These are phyloP conservation scores for Triangularia verruculosa DNA, from an alignment of 2,329 filamentous ascomycete genomes.

Conservation along the genomic window DNA sequence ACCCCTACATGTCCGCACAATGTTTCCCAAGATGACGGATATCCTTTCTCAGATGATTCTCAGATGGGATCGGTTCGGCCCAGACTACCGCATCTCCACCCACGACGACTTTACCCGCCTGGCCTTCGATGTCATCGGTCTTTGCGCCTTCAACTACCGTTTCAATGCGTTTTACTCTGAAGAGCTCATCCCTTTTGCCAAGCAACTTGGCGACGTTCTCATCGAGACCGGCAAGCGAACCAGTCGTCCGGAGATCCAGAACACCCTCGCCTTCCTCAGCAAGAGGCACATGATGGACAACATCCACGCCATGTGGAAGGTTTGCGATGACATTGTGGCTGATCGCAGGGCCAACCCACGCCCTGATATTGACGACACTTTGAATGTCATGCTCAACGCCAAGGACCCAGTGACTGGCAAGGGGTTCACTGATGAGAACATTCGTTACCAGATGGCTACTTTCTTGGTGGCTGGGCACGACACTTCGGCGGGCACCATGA, in stretches of 20 bases:
- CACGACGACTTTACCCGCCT: conserved; percentile 23
- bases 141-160: conserved; percentile 23
- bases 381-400: conserved; percentile 21
- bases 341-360: conserved; percentile 20
- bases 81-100: conserved; percentile 17
- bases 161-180: conserved; percentile 26
- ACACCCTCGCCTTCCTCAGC: conserved; percentile 16
- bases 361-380: conserved; percentile 20
- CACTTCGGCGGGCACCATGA: conserved; percentile 21
- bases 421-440: conserved; percentile 22
- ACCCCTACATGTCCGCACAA: conserved; percentile 18
- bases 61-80: conserved; percentile 23
- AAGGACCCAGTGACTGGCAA: conserved; percentile 24
- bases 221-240: conserved; percentile 20
- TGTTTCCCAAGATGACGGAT: conserved; percentile 23
- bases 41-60: conserved; percentile 24
- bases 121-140: conserved; percentile 23
- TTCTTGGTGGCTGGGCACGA: conserved; percentile 26
- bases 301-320: conserved; percentile 18
- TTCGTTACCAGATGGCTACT: conserved; percentile 21
- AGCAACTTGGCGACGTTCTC: conserved; percentile 19
- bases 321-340: conserved; percentile 19
- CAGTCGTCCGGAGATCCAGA: conserved; percentile 15
- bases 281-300: conserved; percentile 19
- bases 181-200: conserved; percentile 18